phyloP scores from a whole-genome alignment of 192 early-diverging fungal species.

The Umbelopsis sp. region DNA sequence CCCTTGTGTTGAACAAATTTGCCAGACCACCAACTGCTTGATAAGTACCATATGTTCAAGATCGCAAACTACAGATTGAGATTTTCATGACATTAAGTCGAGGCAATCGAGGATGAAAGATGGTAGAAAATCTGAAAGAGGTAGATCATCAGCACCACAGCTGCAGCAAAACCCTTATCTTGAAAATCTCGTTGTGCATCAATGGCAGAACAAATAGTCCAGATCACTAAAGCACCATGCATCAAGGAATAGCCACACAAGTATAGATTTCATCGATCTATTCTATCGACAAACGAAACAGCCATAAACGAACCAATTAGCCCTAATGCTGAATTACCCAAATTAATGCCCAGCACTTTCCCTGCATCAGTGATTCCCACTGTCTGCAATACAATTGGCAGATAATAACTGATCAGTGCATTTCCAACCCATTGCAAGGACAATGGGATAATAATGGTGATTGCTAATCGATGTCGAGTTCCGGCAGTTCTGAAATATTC shows the following conservation, averaged over 20 bases:
- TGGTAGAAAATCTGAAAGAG: conserved; percentile 5
- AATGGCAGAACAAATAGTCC: conserved; percentile 11
- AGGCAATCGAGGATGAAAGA: background rate
- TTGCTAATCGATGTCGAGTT: conserved; percentile 7
- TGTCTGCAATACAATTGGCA: background rate
- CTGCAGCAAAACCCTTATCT: background rate
- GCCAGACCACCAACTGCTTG: conserved; percentile 12
- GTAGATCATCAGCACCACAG: conserved; percentile 10
- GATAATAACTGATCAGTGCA: conserved; percentile 10
- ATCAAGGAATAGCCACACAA: background rate
- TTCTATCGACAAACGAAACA: background rate
- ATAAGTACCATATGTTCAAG: background rate
- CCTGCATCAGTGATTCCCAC: conserved; percentile 13
- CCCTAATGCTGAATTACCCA: conserved; percentile 2
- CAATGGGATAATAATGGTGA: background rate
- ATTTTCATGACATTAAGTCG: background rate
- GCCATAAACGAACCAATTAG: conserved; percentile 4
- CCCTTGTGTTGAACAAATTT: background rate
- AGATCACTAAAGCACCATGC: background rate
- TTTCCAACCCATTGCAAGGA: conserved; percentile 2
- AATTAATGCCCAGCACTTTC: background rate
- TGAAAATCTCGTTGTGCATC: conserved; percentile 1
- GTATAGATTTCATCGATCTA: background rate
- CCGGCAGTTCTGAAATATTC: conserved; percentile 1
- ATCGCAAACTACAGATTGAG: background rate